Base-by-base conservation (phyloP, 192 early-diverging fungal species). In the Coemansia sp. region DNA sequence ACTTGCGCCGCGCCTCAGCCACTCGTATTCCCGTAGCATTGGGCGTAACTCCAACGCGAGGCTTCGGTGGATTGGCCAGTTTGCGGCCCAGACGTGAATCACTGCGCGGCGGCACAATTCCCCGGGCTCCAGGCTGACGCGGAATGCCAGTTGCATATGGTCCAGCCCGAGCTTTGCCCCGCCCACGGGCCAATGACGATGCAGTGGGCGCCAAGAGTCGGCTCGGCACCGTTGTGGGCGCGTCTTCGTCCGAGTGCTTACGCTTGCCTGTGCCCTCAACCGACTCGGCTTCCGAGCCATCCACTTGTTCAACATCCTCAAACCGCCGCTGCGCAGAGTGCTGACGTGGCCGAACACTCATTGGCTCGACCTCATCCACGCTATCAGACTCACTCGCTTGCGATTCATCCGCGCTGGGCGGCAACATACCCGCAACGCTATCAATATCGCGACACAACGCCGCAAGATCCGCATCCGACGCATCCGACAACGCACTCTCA, bases 191-290 rank as follows among this genome's bases (percentile, higher is more conserved):
- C 4, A 68, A 21, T 10, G 75, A 53, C 23, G 65, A 17, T 2
- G 53, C 62, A 2, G 65, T 58, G 1, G 67, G 64, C 21, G 64
- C 41, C 25, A 60, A 7, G 45, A 64, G 65, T 0, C 57, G 60
- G 57, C 57, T 59, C 17, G 48, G 37, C 16, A 51, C 50, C 38
- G 3, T 7, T n/a, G 59, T 22, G 39, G 12, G 48, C 41, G 12
- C 48, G 43, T 69, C 71, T 45, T 72, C 65, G 35, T 67, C 68
- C 17, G 77, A 80, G n/a, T 71, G 68, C 61, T 80, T 80, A 71
- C 77, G 77, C 62, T 80, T 74, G 11, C 64, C 58, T 26, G 59
- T 23, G 1, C 12, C 22, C 29, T 68, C 38, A 17, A 41, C 66
- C 4, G 45, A 55, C 17, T 50, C 59, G 12, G 60, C 51, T 27